Conservation (phyloP, 441 rosid species). For the Erysimum cheiri region DNA sequence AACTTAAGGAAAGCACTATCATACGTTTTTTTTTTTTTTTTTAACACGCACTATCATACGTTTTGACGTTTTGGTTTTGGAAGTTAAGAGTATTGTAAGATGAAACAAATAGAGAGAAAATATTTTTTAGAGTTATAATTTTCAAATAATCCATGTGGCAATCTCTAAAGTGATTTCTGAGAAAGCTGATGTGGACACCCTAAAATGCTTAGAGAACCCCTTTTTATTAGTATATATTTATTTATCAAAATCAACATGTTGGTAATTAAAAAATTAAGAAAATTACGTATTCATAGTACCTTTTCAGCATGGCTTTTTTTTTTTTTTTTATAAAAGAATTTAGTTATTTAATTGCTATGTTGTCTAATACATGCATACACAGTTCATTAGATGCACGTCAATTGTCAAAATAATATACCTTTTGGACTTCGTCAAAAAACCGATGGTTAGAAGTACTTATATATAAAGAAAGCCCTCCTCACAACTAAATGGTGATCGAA, state of each 20-base stretch:
- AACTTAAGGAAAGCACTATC: too few species aligned
- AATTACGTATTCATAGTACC: constrained; percentile 7
- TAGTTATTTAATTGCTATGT: not conserved
- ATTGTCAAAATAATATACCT: not conserved
- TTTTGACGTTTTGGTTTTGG: too few species aligned
- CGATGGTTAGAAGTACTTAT: not conserved
- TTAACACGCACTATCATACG: too few species aligned
- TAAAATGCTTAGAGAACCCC: too few species aligned
- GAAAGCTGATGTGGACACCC: too few species aligned
- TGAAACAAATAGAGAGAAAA: too few species aligned
- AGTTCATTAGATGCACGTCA: constrained; percentile 38
- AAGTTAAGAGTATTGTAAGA: too few species aligned
- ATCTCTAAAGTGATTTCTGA: too few species aligned
- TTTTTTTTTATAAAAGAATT: not conserved
- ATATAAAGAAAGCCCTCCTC: constrained; percentile 26
- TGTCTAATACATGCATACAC: constrained; percentile 23
- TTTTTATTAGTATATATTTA: too few species aligned
- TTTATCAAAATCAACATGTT: not conserved
- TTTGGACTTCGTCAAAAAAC: constrained; percentile 17
- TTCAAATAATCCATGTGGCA: too few species aligned
- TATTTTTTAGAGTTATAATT: too few species aligned
- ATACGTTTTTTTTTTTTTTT: too few species aligned
- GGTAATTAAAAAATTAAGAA: not conserved
- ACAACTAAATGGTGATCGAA: constrained; percentile 11
- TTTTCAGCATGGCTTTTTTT: constrained; percentile 4